phyloP scores from a whole-genome alignment of 495 filamentous ascomycete genomes.

The Acidomyces sp. region DNA sequence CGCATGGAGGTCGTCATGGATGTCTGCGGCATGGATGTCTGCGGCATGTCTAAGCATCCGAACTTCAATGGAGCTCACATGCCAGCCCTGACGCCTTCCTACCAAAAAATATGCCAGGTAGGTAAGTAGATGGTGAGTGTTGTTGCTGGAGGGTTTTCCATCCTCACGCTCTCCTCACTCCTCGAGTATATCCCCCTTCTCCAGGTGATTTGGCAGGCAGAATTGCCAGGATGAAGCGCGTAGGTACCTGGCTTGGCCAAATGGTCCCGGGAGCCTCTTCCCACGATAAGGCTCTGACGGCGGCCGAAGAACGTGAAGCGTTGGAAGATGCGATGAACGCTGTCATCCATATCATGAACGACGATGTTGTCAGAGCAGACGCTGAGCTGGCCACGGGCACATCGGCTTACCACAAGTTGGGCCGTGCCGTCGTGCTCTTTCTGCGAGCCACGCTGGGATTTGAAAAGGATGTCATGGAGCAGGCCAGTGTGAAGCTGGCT shows the following conservation, averaged over 20 bases:
- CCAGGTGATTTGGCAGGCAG: not conserved
- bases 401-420: constrained; percentile 89
- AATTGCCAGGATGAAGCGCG: constrained; percentile 18
- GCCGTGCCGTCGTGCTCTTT: constrained; percentile 67
- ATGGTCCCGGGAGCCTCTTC: constrained; percentile 36
- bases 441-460: constrained; percentile 80
- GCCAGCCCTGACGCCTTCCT: too few species aligned
- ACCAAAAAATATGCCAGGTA: too few species aligned
- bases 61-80: too few species aligned
- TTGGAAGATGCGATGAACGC: constrained; percentile 50
- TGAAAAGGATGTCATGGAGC: constrained; percentile 85
- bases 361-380: constrained; percentile 84
- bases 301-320: constrained; percentile 18
- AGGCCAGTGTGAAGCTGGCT: constrained; percentile 59
- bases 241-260: constrained; percentile 44
- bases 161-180: too few species aligned
- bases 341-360: constrained; percentile 66
- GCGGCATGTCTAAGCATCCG: too few species aligned
- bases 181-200: too few species aligned
- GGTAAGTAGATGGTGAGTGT: too few species aligned
- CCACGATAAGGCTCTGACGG: constrained; percentile 44
- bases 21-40: too few species aligned
- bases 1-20: too few species aligned
- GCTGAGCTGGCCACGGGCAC: constrained; percentile 51
- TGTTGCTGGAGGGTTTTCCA: too few species aligned